phyloP scores from a whole-genome alignment of 768 basidiomycete species.

The Fomitopsis serialis region DNA sequence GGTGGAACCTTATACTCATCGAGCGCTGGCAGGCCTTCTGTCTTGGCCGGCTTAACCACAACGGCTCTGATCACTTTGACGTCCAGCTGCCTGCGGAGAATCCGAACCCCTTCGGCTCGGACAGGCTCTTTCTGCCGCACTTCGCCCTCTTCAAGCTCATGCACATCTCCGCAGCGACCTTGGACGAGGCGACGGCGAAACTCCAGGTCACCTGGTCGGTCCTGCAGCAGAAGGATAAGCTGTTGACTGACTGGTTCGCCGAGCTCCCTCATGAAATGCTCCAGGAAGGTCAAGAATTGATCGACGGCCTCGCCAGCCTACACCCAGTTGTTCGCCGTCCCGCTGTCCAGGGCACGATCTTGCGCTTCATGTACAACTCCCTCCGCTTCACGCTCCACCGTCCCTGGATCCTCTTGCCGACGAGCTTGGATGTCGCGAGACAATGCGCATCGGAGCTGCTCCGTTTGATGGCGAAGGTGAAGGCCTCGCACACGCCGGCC shows the following conservation, averaged over 20 bases:
- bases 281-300: conserved; percentile 71
- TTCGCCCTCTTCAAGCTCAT: conserved; percentile 74
- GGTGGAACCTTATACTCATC: conserved; percentile 84
- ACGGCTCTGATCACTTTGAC: conserved; percentile 81
- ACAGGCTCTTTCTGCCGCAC: conserved; percentile 65
- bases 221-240: conserved; percentile 66
- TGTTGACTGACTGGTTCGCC: conserved; percentile 71
- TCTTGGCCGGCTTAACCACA: conserved; percentile 73
- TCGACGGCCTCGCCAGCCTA: conserved; percentile 63
- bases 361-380: conserved; percentile 73
- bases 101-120: conserved; percentile 47
- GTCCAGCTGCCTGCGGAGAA: conserved; percentile 72
- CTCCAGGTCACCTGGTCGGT: conserved; percentile 69
- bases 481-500: too few species aligned
- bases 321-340: conserved; percentile 55
- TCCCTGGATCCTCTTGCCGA: conserved; percentile 49
- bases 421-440: conserved; percentile 68
- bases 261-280: conserved; percentile 69
- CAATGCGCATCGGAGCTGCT: conserved; percentile 75
- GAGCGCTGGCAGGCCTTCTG: conserved; percentile 88
- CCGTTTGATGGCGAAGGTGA: too few species aligned
- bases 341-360: conserved; percentile 78
- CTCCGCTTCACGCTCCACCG: conserved; percentile 83
- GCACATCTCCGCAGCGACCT: conserved; percentile 76
- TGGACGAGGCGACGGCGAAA: conserved; percentile 79